A percentile compares a stretch with the other conserved stretches of the same genome.
Conservation (phyloP, 2,329 filamentous ascomycete species). For the Paradendryphiella salina region DNA sequence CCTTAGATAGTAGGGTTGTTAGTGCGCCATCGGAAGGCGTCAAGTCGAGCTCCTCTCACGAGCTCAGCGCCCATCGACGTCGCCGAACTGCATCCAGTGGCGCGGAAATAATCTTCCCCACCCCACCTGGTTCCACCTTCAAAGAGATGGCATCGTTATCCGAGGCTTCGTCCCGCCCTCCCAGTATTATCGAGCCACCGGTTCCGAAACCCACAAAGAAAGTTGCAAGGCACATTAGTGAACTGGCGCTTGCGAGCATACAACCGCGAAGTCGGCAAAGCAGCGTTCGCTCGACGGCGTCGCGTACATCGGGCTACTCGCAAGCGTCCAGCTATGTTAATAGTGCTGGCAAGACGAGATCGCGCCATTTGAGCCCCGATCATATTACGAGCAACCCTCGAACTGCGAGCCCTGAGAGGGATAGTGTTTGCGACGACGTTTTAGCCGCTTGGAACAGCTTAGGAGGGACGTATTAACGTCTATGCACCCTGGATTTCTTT, state of each 20-base stretch:
- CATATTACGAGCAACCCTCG: slow-evolving; percentile 29
- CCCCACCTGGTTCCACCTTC: slow-evolving; percentile 17
- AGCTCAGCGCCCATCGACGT: slow-evolving; percentile 26
- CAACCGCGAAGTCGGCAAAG: slow-evolving; percentile 24
- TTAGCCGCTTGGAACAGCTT: slow-evolving; percentile 53
- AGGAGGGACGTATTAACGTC: slow-evolving; percentile 43
- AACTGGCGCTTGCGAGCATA: slow-evolving; percentile 18
- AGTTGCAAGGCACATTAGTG: slow-evolving; percentile 19
- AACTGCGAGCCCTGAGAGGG: slow-evolving; percentile 22
- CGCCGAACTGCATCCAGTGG: slow-evolving; percentile 44
- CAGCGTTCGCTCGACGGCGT: slow-evolving; percentile 25
- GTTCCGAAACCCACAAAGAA: slow-evolving; percentile 21
- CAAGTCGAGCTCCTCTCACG: slow-evolving; percentile 25
- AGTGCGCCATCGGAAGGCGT: slow-evolving; percentile 28
- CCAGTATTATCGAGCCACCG: slow-evolving; percentile 28
- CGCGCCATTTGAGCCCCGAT: slow-evolving; percentile 26
- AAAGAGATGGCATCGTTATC: slow-evolving; percentile 29
- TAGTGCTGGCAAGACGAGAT: slow-evolving; percentile 16
- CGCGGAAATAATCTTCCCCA: slow-evolving; percentile 32
- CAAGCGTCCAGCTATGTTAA: slow-evolving; percentile 15
- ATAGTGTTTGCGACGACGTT: slow-evolving; percentile 53
- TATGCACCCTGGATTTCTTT: not conserved
- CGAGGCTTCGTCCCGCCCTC: slow-evolving; percentile 28
- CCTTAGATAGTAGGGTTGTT: slow-evolving; percentile 31
- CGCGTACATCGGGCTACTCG: slow-evolving; percentile 21